Evolutionary conservation across 208 protist species (phyloP).

Genomic region (Trypanosoma brucei): DNA sequence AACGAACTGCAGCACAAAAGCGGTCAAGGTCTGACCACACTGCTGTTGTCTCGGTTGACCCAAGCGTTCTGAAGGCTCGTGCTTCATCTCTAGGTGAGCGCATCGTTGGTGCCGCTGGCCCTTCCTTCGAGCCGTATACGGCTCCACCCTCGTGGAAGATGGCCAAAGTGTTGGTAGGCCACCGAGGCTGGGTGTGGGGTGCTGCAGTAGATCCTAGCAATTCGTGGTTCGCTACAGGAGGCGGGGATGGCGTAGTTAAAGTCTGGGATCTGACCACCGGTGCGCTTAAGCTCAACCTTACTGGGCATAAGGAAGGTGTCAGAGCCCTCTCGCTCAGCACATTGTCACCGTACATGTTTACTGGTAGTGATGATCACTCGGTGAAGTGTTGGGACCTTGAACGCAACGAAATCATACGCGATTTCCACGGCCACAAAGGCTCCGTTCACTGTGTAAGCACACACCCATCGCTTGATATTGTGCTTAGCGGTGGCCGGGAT

Average conservation of each 20-base stretch:
- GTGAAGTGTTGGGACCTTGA: conserved; percentile 99
- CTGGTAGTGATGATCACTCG: conserved; percentile 96
- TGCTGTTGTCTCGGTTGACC: conserved; percentile 47
- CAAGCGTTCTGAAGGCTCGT: conserved; percentile 45
- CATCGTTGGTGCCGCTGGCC: conserved; percentile 1
- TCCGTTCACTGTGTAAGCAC: conserved; percentile 90
- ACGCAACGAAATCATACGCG: conserved; percentile 88
- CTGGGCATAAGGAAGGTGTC: conserved; percentile 95
- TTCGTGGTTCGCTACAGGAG: conserved; percentile 98
- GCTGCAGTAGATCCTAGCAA: conserved; percentile 97
- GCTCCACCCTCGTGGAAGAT: conserved; percentile 92
- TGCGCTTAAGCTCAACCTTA: conserved; percentile 97
- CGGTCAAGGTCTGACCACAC: conserved; percentile 20
- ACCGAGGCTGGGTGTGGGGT: conserved; percentile 95
- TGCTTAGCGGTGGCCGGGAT: conserved; percentile 97
- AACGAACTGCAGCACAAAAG: conserved; percentile 17
- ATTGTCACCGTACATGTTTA: conserved; percentile 98
- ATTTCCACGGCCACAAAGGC: conserved; percentile 98
- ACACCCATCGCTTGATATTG: conserved; percentile 97
- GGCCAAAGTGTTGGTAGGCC: conserved; percentile 85
- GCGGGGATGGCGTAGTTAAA: conserved; percentile 98
- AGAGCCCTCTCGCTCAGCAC: conserved; percentile 86
- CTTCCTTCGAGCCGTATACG: conserved; percentile 22
- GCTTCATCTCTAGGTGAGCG: conserved; percentile 31
- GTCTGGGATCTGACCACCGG: conserved; percentile 97